Evolutionary conservation across 139 green algal species (phyloP), one percentile per base, ranked within the genome.

Genomic region (Yamagishiella unicocca): DNA sequence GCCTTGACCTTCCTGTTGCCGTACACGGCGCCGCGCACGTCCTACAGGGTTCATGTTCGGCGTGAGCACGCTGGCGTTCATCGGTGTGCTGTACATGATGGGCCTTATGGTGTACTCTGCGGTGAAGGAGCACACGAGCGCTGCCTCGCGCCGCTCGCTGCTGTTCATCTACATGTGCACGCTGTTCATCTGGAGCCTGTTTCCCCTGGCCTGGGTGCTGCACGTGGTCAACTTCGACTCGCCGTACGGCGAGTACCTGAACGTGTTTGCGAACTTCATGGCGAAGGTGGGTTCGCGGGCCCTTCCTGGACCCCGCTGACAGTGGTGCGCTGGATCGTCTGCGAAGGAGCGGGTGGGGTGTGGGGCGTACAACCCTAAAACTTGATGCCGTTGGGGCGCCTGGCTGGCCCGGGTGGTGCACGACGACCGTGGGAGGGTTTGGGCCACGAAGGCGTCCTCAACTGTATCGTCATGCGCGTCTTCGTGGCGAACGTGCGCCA

Each of bases 141-240:
- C 31, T 35, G 55, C 37, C 84, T 50, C 40, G 4, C 53, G 73
- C 46, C 55, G 67, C 37, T 72, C 67, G 68, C 43, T 82, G 46
- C n/a, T 73, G 17, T 89, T 91, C 87, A 91, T 91, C 72, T 91
- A 88, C 87, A 85, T 85, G 53, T 88, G 87, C 81, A 91, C 87
- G 42, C 61, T 91, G 31, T 25, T 91, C 37, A 88, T 91, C 2
- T 91, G 87, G 87, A 50, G 19, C 42, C 53, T 91, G 38, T 91
- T 91, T 40, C 87, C 87, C 25, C 25, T 91, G 46, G 73, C 82
- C 35, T 88, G 82, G 82, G 5, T 82, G 53, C 53, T 88, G 50
- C 50, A 64, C 42, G 53, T 62, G 27, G 24, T 79, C 17, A 25
- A 33, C 38, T 33, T 10, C 35, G 22, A 27, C 53, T 29, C 64